A percentile compares a stretch with the other conserved stretches of the same genome.
phyloP scores from a whole-genome alignment of 768 basidiomycete species.

The Termitomyces bulborhizus region DNA sequence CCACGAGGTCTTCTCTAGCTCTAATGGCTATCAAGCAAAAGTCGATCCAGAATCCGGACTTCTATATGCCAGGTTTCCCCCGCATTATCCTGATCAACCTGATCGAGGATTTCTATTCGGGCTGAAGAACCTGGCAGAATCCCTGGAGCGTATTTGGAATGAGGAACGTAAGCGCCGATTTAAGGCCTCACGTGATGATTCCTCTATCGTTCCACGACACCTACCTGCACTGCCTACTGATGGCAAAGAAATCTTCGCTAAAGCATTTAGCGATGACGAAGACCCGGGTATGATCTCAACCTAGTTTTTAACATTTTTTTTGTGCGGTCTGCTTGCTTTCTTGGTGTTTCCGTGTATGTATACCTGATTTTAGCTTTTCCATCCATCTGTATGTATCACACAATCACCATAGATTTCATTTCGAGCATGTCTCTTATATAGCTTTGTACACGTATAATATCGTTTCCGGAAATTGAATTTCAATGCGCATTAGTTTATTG shows the following conservation, averaged over 20 bases:
- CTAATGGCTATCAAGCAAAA: slow-evolving; percentile 75
- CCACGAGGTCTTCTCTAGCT: slow-evolving; percentile 46
- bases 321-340: slow-evolving; percentile 3
- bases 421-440: slow-evolving; percentile 2
- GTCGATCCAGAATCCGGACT: slow-evolving; percentile 79
- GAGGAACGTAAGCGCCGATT: slow-evolving; percentile 70
- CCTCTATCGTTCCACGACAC: slow-evolving; percentile 36
- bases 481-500: no score
- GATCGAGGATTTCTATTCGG: slow-evolving; percentile 95
- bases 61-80: slow-evolving; percentile 90
- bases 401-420: slow-evolving; percentile 13
- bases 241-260: slow-evolving; percentile 75
- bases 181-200: slow-evolving; percentile 56
- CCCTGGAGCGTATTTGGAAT: slow-evolving; percentile 83
- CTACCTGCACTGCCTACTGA: slow-evolving; percentile 62
- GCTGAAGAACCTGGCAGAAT: slow-evolving; percentile 69
- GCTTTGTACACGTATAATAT: slow-evolving; percentile 4
- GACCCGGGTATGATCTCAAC: slow-evolving; percentile 77
- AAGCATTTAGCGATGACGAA: slow-evolving; percentile 62
- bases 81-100: slow-evolving; percentile 82
- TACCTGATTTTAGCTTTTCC: slow-evolving; percentile 9
- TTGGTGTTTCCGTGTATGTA: slow-evolving; percentile 9
- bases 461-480: not conserved
- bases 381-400: slow-evolving; percentile 7
- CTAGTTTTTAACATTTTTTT: slow-evolving; percentile 22